These are phyloP conservation scores for Aspergillus luchuensis DNA, from an alignment of 2,329 filamentous ascomycete species.

Conservation along the genomic window DNA sequence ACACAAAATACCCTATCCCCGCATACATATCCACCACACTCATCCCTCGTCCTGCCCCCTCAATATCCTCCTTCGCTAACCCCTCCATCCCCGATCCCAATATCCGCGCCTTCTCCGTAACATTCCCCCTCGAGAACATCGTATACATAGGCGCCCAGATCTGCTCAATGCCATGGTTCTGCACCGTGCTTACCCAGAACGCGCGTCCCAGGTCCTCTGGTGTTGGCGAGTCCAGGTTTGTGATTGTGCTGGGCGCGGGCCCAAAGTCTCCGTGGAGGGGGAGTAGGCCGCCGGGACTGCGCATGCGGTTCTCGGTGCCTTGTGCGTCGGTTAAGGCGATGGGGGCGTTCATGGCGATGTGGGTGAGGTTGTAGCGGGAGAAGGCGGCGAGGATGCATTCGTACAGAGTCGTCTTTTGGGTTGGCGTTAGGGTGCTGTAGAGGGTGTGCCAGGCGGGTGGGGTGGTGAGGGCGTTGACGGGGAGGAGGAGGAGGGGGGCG, in stretches of 20 bases:
- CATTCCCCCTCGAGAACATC: conserved; percentile 91
- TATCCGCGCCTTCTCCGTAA: conserved; percentile 82
- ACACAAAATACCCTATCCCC: conserved; percentile 92
- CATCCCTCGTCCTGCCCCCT: conserved; percentile 29
- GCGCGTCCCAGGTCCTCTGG: conserved; percentile 63
- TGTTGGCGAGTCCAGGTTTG: conserved; percentile 25
- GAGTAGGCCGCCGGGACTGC: conserved; percentile 69
- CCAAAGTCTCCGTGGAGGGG: conserved; percentile 78
- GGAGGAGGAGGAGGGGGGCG: conserved; percentile 59
- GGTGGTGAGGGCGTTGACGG: conserved; percentile 48
- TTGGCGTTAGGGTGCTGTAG: conserved; percentile 30
- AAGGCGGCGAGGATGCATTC: conserved; percentile 45
- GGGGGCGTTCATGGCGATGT: conserved; percentile 61
- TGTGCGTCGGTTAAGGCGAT: conserved; percentile 46
- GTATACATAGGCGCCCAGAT: conserved; percentile 87
- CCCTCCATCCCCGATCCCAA: conserved; percentile 48
- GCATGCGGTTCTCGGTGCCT: conserved; percentile 67
- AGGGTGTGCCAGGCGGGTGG: conserved; percentile 31
- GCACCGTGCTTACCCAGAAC: conserved; percentile 76
- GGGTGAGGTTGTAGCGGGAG: conserved; percentile 46
- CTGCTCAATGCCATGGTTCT: conserved; percentile 77
- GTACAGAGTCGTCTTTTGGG: conserved; percentile 44
- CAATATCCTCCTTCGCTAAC: conserved; percentile 22
- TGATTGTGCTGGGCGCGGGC: conserved; percentile 29
- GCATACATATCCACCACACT: conserved; percentile 77